Percentiles rank a stretch among this genome's conserved stretches.
These are phyloP conservation scores for Penicillium glabrum DNA, from an alignment of 2,329 filamentous ascomycete genomes.

Conservation along the genomic window DNA sequence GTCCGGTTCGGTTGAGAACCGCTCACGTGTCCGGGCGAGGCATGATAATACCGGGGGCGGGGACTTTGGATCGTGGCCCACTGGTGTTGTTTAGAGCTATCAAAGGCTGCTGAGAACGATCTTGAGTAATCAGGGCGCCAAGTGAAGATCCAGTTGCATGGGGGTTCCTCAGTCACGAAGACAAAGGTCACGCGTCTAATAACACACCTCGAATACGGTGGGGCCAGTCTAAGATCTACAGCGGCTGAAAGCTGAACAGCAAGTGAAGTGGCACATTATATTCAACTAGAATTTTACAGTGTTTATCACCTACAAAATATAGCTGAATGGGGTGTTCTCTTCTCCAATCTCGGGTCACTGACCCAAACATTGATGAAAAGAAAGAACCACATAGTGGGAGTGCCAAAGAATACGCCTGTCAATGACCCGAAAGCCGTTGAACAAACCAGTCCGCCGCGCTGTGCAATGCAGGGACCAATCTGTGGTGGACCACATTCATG, in stretches of 20 bases:
- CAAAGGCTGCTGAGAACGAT: background rate
- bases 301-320: background rate
- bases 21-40: conserved; percentile 21
- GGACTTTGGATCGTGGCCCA: background rate
- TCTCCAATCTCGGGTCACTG: conserved; percentile 34
- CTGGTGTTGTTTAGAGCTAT: background rate
- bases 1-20: conserved; percentile 9
- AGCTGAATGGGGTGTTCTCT: conserved; percentile 17
- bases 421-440: conserved; percentile 48
- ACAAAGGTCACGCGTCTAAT: background rate
- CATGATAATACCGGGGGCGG: conserved; percentile 1
- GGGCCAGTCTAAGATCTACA: background rate
- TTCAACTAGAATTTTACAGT: background rate
- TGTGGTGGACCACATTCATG: conserved; percentile 47
- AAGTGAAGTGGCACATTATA: background rate
- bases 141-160: background rate
- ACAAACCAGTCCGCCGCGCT: conserved; percentile 52
- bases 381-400: conserved; percentile 27
- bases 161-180: background rate
- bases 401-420: conserved; percentile 43
- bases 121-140: background rate
- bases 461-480: conserved; percentile 59
- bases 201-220: background rate
- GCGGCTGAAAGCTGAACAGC: background rate
- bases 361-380: conserved; percentile 37